Evolutionary conservation across 1,284 basidiomycete genomes (phyloP).

Genomic region (Leccinum pachyderme): DNA sequence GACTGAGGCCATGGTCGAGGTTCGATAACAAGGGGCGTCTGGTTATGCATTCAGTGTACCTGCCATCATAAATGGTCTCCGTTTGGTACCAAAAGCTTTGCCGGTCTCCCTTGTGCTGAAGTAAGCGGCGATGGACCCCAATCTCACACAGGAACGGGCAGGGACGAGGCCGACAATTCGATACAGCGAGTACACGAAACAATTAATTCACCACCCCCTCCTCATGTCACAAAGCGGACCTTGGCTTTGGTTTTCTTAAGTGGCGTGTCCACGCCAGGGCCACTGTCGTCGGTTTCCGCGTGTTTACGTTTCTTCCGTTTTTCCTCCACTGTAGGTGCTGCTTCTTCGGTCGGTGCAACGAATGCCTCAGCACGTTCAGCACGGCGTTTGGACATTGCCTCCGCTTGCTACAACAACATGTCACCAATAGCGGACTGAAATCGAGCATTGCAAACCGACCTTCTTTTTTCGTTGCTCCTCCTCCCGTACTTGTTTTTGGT

Average conservation of each 20-base stretch:
- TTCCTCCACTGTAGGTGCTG: slow-evolving; percentile 73
- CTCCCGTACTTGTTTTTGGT: slow-evolving; percentile 73
- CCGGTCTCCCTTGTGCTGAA: slow-evolving; percentile 22
- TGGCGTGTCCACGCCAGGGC: slow-evolving; percentile 31
- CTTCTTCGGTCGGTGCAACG: slow-evolving; percentile 75
- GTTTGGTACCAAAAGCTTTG: slow-evolving; percentile 4
- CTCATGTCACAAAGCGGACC: slow-evolving; percentile 21
- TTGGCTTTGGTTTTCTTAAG: slow-evolving; percentile 29
- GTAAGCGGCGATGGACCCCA: slow-evolving; percentile 18
- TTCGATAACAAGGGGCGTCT: slow-evolving; percentile 22
- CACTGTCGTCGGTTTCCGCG: slow-evolving; percentile 16
- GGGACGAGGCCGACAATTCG: not conserved
- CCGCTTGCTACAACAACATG: slow-evolving; percentile 62
- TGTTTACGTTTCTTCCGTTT: slow-evolving; percentile 64
- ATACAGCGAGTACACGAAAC: slow-evolving; percentile 5
- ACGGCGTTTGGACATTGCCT: slow-evolving; percentile 62
- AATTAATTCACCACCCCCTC: not conserved
- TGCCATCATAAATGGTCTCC: slow-evolving; percentile 17
- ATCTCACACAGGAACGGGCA: not conserved
- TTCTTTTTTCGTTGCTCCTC: slow-evolving; percentile 66
- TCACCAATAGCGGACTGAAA: slow-evolving; percentile 4
- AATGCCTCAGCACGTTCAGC: slow-evolving; percentile 83
- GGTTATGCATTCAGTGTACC: slow-evolving; percentile 5
- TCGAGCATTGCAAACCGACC: slow-evolving; percentile 46
- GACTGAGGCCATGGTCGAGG: slow-evolving; percentile 44